Conservation (phyloP, 768 basidiomycete species). For the Macrolepiota dolichaula region DNA sequence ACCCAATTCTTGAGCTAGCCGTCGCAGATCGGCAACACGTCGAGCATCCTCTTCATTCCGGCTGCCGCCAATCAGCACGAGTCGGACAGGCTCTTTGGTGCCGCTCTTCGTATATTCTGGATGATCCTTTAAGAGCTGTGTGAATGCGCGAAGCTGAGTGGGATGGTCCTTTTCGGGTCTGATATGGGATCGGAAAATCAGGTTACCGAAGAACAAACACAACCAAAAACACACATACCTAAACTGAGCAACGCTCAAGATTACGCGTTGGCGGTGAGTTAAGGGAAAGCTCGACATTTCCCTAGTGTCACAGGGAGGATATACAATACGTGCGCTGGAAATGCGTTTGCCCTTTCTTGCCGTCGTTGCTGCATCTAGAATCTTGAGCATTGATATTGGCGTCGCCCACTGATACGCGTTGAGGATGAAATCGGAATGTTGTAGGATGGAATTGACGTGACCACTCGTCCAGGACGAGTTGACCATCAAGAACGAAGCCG, state of each 20-base stretch:
- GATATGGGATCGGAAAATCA: background rate
- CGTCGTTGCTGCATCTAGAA: slow-evolving; percentile 21
- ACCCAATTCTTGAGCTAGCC: slow-evolving; percentile 56
- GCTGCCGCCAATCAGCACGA: slow-evolving; percentile 82
- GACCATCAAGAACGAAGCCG: slow-evolving; percentile 80
- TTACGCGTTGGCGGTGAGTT: slow-evolving; percentile 52
- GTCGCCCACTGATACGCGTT: slow-evolving; percentile 44
- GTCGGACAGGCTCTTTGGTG: slow-evolving; percentile 33
- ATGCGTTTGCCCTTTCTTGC: slow-evolving; percentile 12
- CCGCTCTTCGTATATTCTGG: slow-evolving; percentile 50
- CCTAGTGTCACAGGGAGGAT: slow-evolving; percentile 88
- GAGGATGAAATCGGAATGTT: slow-evolving; percentile 47
- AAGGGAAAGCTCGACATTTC: slow-evolving; percentile 60
- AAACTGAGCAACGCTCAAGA: slow-evolving; percentile 92
- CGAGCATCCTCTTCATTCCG: slow-evolving; percentile 73
- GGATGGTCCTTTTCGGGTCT: slow-evolving; percentile 95
- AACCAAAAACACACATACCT: slow-evolving; percentile 44
- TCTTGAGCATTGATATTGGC: slow-evolving; percentile 31
- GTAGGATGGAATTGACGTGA: slow-evolving; percentile 76
- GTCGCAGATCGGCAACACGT: slow-evolving; percentile 60
- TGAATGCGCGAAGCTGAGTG: slow-evolving; percentile 72
- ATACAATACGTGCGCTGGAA: slow-evolving; percentile 54
- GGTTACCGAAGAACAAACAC: no score
- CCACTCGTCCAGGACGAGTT: slow-evolving; percentile 94
- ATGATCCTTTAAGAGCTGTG: slow-evolving; percentile 49